Evolutionary conservation across 495 filamentous ascomycete genomes (phyloP), one percentile per base, ranked within the genome.

Genomic region (Chlorociboria aeruginascens): DNA sequence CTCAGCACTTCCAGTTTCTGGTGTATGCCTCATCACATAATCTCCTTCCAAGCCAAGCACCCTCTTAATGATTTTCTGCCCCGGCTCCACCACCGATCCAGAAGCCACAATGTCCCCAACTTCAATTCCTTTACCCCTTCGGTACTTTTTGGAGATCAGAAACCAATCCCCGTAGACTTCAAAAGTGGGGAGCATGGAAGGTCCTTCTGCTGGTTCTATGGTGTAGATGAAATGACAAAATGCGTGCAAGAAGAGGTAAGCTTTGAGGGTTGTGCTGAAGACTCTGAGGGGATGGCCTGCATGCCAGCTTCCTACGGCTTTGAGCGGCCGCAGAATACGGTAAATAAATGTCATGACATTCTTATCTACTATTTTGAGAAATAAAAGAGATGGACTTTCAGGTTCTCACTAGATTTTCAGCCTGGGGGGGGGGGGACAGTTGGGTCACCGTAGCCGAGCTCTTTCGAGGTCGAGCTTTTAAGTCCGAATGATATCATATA

Each of bases 11-110:
- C 50, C 20, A 25, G 20, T 54, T 56, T 53, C 72, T 59, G 79
- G 77, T 32, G 76, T 73, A 63, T 87, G 78, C 49, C 74, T 68
- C 51, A 85, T 66, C 31, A 96, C 88, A 66, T 92, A 95, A 66
- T 98, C 92, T 11, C 92, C 92, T 10, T 79, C 79, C 74, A 96
- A 66, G 2, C 89, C 92, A 28, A 96, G 54, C 16, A 97, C 80
- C 48, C 92, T 69, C 70, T 98, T 98, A 8, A 83, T 67, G 11
- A 71, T 85, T 41, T 76, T 63, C 25, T 72, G 69, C n/a, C 73
- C 73, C 41, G 71, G 60, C 35, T 82, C 77, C 32, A 77, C 68
- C 9, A 90, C 89, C 56, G 88, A 84, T 20, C 72, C 66, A 64
- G 83, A 93, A 33, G 71, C 72, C 46, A 97, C 79, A 12, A 95